Conservation (phyloP, 345 rosid species). For the Boechera divaricarpa region DNA sequence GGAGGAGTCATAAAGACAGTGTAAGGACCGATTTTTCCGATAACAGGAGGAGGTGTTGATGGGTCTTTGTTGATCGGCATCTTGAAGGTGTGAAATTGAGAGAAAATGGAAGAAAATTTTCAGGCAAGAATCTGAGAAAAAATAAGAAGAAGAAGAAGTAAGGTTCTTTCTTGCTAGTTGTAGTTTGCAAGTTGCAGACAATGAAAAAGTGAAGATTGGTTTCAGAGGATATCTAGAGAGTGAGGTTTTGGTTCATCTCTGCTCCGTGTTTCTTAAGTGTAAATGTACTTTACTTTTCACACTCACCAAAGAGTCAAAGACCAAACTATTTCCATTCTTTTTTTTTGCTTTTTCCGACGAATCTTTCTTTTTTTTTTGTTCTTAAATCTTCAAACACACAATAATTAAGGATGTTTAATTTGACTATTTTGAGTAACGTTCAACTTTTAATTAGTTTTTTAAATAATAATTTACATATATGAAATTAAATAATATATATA, state of each 20-base stretch:
- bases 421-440: too few relatives aligned
- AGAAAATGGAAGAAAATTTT: not conserved
- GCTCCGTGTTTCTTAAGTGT: conserved; percentile 22
- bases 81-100: conserved; percentile 27
- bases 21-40: conserved; percentile 98
- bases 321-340: not conserved
- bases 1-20: conserved; percentile 98
- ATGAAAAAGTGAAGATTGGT: conserved; percentile 37
- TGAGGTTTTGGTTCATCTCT: conserved; percentile 32
- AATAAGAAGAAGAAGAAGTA: conserved; percentile 3
- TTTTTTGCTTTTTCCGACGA: conserved; percentile 2
- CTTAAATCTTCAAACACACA: too few relatives aligned
- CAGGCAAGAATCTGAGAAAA: conserved; percentile 22
- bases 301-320: conserved; percentile 37
- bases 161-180: not conserved
- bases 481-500: too few relatives aligned
- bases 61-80: conserved; percentile 85
- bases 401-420: too few relatives aligned
- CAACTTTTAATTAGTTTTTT: too few relatives aligned
- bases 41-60: conserved; percentile 79
- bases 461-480: too few relatives aligned
- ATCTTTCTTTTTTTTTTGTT: conserved; percentile 10
- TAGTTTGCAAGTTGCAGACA: conserved; percentile 42
- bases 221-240: conserved; percentile 11
- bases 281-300: conserved; percentile 47